phyloP scores from a whole-genome alignment of 2,329 filamentous ascomycete genomes.

The Fusarium neocosmosporiellum region DNA sequence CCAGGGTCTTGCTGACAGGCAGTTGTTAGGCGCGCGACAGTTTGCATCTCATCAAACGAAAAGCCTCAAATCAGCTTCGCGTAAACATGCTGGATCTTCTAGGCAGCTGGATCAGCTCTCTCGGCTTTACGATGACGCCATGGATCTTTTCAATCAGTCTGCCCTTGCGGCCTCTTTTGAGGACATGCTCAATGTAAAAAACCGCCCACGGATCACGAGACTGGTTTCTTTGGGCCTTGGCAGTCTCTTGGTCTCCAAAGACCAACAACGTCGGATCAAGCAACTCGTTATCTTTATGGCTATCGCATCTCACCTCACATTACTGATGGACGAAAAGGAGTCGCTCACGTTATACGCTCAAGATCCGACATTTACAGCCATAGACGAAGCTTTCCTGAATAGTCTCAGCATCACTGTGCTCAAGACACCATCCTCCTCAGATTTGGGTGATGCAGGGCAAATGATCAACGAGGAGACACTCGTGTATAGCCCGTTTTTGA shows the following conservation, averaged over 20 bases:
- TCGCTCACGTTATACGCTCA: slow-evolving; percentile 31
- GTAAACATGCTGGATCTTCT: slow-evolving; percentile 12
- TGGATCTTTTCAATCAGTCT: slow-evolving; percentile 26
- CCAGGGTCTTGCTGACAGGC: neutral
- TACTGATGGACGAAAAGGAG: neutral
- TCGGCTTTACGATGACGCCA: slow-evolving; percentile 26
- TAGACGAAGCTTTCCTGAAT: slow-evolving; percentile 33
- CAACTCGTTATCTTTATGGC: slow-evolving; percentile 38
- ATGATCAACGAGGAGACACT: slow-evolving; percentile 37
- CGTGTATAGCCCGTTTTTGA: slow-evolving; percentile 42
- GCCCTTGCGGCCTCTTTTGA: slow-evolving; percentile 25
- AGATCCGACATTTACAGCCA: slow-evolving; percentile 37
- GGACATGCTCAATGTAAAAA: slow-evolving; percentile 33
- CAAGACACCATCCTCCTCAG: slow-evolving; percentile 26
- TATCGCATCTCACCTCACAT: slow-evolving; percentile 28
- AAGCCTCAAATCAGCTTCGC: neutral
- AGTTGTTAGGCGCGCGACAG: neutral
- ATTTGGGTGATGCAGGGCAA: slow-evolving; percentile 35
- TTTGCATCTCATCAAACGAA: slow-evolving; percentile 7
- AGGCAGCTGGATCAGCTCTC: slow-evolving; percentile 33
- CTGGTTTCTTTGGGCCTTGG: slow-evolving; percentile 36
- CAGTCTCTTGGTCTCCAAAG: slow-evolving; percentile 33
- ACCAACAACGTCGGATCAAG: slow-evolving; percentile 39
- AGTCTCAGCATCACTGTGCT: slow-evolving; percentile 30
- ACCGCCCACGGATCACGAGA: slow-evolving; percentile 28